A percentile compares a stretch with the other conserved stretches of the same genome.
Conservation (phyloP, 2,329 filamentous ascomycete species). For the Raffaelea ambrosiae region DNA sequence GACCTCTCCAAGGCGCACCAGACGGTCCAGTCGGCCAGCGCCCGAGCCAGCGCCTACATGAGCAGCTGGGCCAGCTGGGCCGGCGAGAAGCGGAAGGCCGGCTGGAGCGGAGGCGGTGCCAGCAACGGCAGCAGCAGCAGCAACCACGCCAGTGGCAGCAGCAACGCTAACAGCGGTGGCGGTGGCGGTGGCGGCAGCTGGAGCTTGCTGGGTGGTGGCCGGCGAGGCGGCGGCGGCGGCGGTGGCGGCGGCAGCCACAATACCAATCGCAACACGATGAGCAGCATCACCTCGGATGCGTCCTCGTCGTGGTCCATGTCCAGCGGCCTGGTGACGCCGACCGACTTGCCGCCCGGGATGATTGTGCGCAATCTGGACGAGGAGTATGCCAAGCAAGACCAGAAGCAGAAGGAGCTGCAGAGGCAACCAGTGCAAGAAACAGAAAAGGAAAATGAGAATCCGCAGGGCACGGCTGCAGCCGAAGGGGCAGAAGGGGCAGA, state of each 20-base stretch:
- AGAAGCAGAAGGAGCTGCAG: not conserved
- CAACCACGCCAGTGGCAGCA: slow-evolving; percentile 2
- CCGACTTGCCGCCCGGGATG: slow-evolving; percentile 13
- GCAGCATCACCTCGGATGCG: slow-evolving; percentile 14
- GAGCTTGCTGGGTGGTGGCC: too few species aligned
- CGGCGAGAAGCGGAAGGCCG: slow-evolving; percentile 64
- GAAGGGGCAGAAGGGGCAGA: too few species aligned
- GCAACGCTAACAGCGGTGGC: slow-evolving; percentile 5
- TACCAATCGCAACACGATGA: slow-evolving; percentile 14
- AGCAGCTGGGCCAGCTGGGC: slow-evolving; percentile 64
- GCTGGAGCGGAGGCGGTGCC: slow-evolving; percentile 22
- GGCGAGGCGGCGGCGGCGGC: slow-evolving; percentile 5
- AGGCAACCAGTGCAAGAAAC: too few species aligned
- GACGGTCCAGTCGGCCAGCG: slow-evolving; percentile 38
- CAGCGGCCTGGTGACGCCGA: slow-evolving; percentile 2
- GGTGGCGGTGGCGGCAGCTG: too few species aligned
- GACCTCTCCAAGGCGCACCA: slow-evolving; percentile 36
- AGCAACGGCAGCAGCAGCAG: slow-evolving; percentile 2
- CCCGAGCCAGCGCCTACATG: slow-evolving; percentile 54
- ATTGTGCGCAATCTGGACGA: slow-evolving; percentile 12
- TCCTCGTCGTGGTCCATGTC: slow-evolving; percentile 6
- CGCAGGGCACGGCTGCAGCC: too few species aligned
- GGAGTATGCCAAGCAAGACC: slow-evolving; percentile 1
- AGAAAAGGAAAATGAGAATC: too few species aligned
- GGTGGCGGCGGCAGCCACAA: slow-evolving; percentile 3